phyloP scores from a whole-genome alignment of 345 rosid genomes.

The Eucalyptus paniculata region DNA sequence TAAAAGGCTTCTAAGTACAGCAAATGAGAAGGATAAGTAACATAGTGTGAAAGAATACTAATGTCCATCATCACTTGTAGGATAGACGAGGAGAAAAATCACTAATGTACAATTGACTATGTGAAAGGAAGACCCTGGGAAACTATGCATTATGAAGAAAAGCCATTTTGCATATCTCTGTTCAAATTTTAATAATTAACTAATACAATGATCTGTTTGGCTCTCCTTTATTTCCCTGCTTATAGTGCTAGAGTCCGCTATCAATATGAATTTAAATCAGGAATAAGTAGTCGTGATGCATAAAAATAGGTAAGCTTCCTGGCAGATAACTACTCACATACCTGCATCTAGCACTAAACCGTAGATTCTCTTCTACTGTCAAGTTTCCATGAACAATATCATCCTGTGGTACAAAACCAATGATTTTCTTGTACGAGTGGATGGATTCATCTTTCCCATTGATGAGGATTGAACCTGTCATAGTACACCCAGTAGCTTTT shows the following conservation, averaged over 20 bases:
- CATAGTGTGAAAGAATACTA: neutral
- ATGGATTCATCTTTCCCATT: constrained; percentile 72
- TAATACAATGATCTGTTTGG: neutral
- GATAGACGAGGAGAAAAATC: neutral
- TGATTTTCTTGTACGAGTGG: constrained; percentile 61
- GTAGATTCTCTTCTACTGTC: constrained; percentile 90
- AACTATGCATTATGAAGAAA: neutral
- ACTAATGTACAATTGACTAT: neutral
- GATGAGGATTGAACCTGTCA: constrained; percentile 54
- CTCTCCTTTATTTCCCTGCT: neutral
- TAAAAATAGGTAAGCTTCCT: neutral
- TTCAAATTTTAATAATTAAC: neutral
- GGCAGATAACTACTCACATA: neutral
- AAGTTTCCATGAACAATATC: constrained; percentile 90
- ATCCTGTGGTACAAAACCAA: constrained; percentile 94
- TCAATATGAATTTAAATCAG: neutral
- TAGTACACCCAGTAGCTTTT: constrained; percentile 61
- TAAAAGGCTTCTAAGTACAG: neutral
- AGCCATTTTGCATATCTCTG: neutral
- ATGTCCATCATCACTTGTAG: neutral
- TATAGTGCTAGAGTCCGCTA: neutral
- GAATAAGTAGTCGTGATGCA: neutral
- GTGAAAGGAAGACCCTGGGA: neutral
- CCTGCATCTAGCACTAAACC: constrained; percentile 91
- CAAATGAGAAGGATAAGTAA: neutral